Conservation (phyloP, 345 rosid species). For the Moringa oleifera region DNA sequence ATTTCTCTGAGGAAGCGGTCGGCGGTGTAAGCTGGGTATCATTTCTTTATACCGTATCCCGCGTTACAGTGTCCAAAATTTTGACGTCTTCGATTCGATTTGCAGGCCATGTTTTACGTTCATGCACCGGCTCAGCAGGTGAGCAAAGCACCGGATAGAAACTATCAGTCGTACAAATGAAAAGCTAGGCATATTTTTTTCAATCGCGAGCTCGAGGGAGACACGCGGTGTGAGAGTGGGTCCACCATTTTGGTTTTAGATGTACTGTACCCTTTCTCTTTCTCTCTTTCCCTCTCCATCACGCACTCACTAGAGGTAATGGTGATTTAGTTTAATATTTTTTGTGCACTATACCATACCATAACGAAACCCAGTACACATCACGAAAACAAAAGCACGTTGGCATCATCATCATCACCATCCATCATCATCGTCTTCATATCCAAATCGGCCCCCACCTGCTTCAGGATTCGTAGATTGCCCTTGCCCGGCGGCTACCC, state of each 20-base stretch:
- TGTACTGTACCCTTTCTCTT: constrained; percentile 5
- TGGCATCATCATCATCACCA: constrained; percentile 27
- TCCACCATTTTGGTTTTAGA: constrained; percentile 22
- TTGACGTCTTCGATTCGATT: too few species aligned
- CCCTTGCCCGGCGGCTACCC: constrained; percentile 16
- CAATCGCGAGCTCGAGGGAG: constrained; percentile 15
- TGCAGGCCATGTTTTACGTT: too few species aligned
- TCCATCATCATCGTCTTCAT: constrained; percentile 25
- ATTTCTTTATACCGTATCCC: too few species aligned
- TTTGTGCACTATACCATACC: constrained; percentile 26
- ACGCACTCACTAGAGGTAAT: background rate
- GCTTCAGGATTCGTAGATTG: constrained; percentile 12
- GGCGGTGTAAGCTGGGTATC: too few species aligned
- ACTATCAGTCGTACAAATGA: background rate
- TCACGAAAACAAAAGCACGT: constrained; percentile 26
- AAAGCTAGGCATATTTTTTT: background rate
- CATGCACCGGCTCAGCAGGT: too few species aligned
- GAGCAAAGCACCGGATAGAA: background rate
- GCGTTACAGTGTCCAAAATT: too few species aligned
- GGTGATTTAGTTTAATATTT: background rate
- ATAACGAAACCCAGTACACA: constrained; percentile 16
- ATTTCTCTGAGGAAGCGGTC: too few species aligned
- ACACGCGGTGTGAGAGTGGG: constrained; percentile 25
- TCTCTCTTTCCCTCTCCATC: background rate
- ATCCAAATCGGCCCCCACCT: constrained; percentile 11